These are phyloP conservation scores for Heliocybe sulcata DNA, from an alignment of 1,284 basidiomycete genomes.

Conservation along the genomic window DNA sequence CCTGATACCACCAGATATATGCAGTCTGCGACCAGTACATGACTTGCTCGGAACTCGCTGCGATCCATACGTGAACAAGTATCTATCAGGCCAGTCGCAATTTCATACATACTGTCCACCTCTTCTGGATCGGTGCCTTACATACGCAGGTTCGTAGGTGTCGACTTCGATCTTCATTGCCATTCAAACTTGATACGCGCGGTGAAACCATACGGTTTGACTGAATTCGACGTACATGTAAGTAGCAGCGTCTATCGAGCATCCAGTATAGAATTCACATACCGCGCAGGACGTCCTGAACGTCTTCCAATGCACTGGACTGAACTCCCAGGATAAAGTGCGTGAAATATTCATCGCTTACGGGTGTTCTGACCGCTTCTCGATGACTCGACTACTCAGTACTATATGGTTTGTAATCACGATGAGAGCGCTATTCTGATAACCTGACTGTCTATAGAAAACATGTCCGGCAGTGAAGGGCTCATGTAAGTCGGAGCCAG, in stretches of 20 bases:
- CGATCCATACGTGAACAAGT: slow-evolving; percentile 9
- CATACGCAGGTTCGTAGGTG: too few species aligned
- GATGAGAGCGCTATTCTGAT: neutral
- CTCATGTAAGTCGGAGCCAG: neutral
- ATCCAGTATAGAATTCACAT: neutral
- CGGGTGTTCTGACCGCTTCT: neutral
- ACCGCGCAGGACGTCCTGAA: slow-evolving; percentile 10
- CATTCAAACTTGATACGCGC: slow-evolving; percentile 16
- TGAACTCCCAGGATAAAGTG: slow-evolving; percentile 11
- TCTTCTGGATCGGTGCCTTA: too few species aligned
- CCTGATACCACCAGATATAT: neutral
- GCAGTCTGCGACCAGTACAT: slow-evolving; percentile 3
- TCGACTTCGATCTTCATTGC: slow-evolving; percentile 13
- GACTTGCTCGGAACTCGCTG: slow-evolving; percentile 16
- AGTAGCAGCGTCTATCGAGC: neutral
- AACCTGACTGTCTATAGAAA: slow-evolving; percentile 11
- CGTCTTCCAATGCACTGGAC: slow-evolving; percentile 15
- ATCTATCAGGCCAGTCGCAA: neutral
- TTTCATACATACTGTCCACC: too few species aligned
- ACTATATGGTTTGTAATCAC: neutral
- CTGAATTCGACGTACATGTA: slow-evolving; percentile 14
- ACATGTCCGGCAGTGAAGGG: slow-evolving; percentile 12
- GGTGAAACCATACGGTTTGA: slow-evolving; percentile 12
- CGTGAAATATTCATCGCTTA: neutral
- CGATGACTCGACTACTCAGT: neutral